Evolutionary conservation across 2,329 filamentous ascomycete species (phyloP), one percentile per base, ranked within the genome.

Genomic region (Fusarium sp.): DNA sequence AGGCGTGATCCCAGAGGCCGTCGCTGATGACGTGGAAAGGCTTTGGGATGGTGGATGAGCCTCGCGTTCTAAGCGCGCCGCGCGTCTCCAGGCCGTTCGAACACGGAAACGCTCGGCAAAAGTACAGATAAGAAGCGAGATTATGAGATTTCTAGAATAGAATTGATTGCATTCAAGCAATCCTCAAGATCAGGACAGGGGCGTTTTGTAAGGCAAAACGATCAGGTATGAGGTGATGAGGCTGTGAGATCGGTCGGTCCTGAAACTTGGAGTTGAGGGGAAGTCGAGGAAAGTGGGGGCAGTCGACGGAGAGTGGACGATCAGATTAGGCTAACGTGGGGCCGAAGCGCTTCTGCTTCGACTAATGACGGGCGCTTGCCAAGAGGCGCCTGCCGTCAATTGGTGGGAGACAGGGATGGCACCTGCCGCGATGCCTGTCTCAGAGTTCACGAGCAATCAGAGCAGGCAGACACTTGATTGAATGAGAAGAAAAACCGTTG

Each of bases 251-350:
- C 13, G 58, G 38, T 31, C 33, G 58, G 38, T 27, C 35, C 33
- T 74, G 71, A 72, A 74, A 74, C 68, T 63, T 70, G 72, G 62
- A 74, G 72, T 74, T 74, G 71, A 74, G 71, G 72, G 71, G 72
- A 71, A 74, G 45, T 57, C 29, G 6, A 61, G 57, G 16, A 16
- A 45, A 33, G 71, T 72, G 71, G 71, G 36, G 60, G 33, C 52
- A 31, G 47, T 52, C 27, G 47, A 11, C 31, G 33, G 57, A 38
- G n/a, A 38, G 31, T 40, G 47, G 60, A 35, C 60, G 31, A 33
- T 50, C 60, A 27, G 31, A 74, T 65, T 54, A 22, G 71, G 63
- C 73, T 61, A 74, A 27, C 31, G 11, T 50, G 4, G 57, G 35
- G 57, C 31, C 40, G 29, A 62, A 57, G 66, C 66, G 57, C 57